Evolutionary conservation across 192 early-diverging fungal genomes (phyloP), one percentile per base, ranked within the genome.

Genomic region (Geosiphon pyriformis): DNA sequence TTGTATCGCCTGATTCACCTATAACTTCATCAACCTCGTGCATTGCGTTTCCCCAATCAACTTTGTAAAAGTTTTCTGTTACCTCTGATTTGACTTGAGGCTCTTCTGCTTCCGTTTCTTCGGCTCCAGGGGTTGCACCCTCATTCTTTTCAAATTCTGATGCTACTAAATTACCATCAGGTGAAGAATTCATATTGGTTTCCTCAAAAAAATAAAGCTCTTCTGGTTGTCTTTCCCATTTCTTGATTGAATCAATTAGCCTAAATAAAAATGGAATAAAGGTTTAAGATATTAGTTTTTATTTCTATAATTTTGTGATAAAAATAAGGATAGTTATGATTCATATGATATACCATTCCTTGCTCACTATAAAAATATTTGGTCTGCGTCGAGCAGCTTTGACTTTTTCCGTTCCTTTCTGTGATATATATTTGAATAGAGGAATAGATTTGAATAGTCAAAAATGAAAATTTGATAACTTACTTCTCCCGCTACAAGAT

Each of bases 401-500:
- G 2, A 89, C 90, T 77, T 96, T 94, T 37, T 76, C 81, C 0
- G 92, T 91, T 10, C 87, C 84, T 10, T 71, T 77, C 85, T 88
- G 68, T 18, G 37, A 54, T 59, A 59, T 10, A 51, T 37, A 59
- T 17, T 27, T 49, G 3, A 3, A 15, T 59, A 22, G 15, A 50
- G 49, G 61, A 48, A 35, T 65, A 8, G 27, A 50, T 33, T 20
- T 27, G 50, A 48, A 32, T 0, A 58, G 34, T 60, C 22, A 63
- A 26, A 15, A 53, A 51, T 53, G 29, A 65, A 17, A 30, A 1
- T 47, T 25, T 15, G 27, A 10, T 10, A 49, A 71, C 60, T 76
- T 82, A 89, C 88, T 70, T 92, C 90, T 4, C 84, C 84, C 15
- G 94, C 91, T 42, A 99, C 85, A 8, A 99, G 79, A 70, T 99